Evolutionary conservation across 495 filamentous ascomycete genomes (phyloP).

Genomic region (Tricharina praecox): DNA sequence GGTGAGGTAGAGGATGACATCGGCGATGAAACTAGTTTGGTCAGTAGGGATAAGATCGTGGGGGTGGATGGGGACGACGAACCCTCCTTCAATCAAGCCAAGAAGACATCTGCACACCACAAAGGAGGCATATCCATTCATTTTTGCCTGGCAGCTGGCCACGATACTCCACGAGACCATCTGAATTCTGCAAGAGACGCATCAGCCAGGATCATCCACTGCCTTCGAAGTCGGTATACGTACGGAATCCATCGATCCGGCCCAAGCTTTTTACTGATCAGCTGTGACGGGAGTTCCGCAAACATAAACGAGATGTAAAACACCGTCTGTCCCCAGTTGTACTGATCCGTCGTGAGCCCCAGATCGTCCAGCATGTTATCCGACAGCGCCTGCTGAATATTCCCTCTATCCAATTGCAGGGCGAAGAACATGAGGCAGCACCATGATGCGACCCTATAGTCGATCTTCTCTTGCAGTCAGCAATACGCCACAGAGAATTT

Average conservation of each 20-base stretch:
- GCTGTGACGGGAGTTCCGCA: constrained; percentile 57
- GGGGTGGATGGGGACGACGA: too few relatives aligned
- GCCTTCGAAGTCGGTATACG: too few relatives aligned
- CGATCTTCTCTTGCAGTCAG: too few relatives aligned
- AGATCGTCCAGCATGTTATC: constrained; percentile 50
- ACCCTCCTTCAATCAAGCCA: constrained; percentile 51
- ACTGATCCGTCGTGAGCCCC: constrained; percentile 48
- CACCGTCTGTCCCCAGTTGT: constrained; percentile 62
- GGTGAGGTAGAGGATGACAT: constrained; percentile 47
- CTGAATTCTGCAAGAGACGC: too few relatives aligned
- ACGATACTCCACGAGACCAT: constrained; percentile 66
- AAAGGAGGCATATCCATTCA: constrained; percentile 40
- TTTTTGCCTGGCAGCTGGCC: constrained; percentile 47
- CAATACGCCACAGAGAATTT: too few relatives aligned
- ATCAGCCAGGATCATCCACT: too few relatives aligned
- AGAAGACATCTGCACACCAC: constrained; percentile 47
- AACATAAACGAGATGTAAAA: constrained; percentile 48
- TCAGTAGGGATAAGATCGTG: constrained; percentile 4
- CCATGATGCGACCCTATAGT: neutral
- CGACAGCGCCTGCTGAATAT: constrained; percentile 51
- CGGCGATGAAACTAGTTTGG: constrained; percentile 26
- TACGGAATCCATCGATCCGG: constrained; percentile 77
- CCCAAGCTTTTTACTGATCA: constrained; percentile 55
- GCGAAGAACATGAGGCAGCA: constrained; percentile 61
- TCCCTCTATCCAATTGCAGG: constrained; percentile 63